These are phyloP conservation scores for Sclerospora graminicola DNA, from an alignment of 352 stramenopile genomes.

Conservation along the genomic window DNA sequence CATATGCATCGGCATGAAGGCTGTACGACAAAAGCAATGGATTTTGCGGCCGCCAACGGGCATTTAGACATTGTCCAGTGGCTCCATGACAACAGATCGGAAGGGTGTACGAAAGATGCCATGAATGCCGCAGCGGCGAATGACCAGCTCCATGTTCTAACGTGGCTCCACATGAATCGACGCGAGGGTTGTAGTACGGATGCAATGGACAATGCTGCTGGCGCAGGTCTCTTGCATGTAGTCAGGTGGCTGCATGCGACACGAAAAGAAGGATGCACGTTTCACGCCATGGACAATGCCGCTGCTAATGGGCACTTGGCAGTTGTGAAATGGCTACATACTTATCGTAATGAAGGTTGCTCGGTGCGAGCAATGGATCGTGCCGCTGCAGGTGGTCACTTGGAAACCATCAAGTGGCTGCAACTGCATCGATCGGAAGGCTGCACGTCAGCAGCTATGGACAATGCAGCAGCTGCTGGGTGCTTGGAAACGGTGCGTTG, in stretches of 20 bases:
- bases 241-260: constrained; percentile 17
- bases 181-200: constrained; percentile 13
- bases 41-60: constrained; percentile 13
- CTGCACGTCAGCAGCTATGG: constrained; percentile 15
- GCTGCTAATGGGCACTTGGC: constrained; percentile 19
- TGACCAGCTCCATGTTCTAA: constrained; percentile 11
- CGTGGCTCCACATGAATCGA: constrained; percentile 16
- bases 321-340: constrained; percentile 23
- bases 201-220: constrained; percentile 18
- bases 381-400: constrained; percentile 11
- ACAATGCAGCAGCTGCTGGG: constrained; percentile 18
- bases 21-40: constrained; percentile 19
- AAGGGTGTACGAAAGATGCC: constrained; percentile 15
- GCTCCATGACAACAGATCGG: constrained; percentile 15
- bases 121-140: constrained; percentile 17
- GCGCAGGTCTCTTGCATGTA: constrained; percentile 11
- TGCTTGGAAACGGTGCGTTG: constrained; percentile 17
- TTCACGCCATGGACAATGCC: constrained; percentile 23
- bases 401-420: constrained; percentile 19
- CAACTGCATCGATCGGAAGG: constrained; percentile 17
- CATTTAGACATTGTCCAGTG: constrained; percentile 22
- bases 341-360: constrained; percentile 18
- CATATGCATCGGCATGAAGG: constrained; percentile 18
- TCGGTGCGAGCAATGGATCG: constrained; percentile 18
- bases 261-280: constrained; percentile 15